Percentiles rank a stretch among this genome's conserved stretches.
These are phyloP conservation scores for Leccinellum albellum DNA, from an alignment of 768 basidiomycete species.

Conservation along the genomic window DNA sequence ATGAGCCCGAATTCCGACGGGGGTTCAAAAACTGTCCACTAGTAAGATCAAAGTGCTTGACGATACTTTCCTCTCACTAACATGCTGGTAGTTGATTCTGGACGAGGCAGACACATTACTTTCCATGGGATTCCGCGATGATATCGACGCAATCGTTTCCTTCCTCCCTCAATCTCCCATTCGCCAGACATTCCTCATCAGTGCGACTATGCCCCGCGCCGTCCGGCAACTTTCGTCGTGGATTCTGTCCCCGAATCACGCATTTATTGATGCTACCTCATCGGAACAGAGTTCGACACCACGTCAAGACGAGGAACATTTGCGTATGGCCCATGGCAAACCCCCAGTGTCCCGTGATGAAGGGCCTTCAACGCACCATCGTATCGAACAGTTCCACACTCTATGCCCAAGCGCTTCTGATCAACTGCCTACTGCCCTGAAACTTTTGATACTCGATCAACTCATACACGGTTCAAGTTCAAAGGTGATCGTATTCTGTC, in stretches of 20 bases:
- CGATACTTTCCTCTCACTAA: background rate
- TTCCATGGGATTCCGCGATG: constrained; percentile 89
- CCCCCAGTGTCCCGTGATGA: background rate
- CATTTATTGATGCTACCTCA: constrained; percentile 70
- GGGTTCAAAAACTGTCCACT: constrained; percentile 54
- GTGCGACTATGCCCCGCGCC: constrained; percentile 73
- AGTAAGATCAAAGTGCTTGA: constrained; percentile 38
- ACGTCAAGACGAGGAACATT: background rate
- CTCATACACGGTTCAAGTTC: constrained; percentile 59
- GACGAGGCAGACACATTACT: constrained; percentile 92
- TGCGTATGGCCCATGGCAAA: background rate
- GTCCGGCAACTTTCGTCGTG: constrained; percentile 68
- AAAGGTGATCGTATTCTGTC: constrained; percentile 80
- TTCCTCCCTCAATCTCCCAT: constrained; percentile 57
- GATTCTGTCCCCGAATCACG: constrained; percentile 56
- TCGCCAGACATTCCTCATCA: constrained; percentile 91
- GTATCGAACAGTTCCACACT: constrained; percentile 82
- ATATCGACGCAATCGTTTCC: constrained; percentile 68
- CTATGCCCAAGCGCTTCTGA: constrained; percentile 59
- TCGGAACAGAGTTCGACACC: constrained; percentile 40
- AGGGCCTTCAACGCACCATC: constrained; percentile 54
- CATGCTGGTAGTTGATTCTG: constrained; percentile 63
- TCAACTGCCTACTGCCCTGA: constrained; percentile 75
- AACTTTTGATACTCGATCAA: constrained; percentile 86
- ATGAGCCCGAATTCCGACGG: constrained; percentile 50